Evolutionary conservation across 495 filamentous ascomycete genomes (phyloP).

Genomic region (Melanomma pulvis-pyrius): DNA sequence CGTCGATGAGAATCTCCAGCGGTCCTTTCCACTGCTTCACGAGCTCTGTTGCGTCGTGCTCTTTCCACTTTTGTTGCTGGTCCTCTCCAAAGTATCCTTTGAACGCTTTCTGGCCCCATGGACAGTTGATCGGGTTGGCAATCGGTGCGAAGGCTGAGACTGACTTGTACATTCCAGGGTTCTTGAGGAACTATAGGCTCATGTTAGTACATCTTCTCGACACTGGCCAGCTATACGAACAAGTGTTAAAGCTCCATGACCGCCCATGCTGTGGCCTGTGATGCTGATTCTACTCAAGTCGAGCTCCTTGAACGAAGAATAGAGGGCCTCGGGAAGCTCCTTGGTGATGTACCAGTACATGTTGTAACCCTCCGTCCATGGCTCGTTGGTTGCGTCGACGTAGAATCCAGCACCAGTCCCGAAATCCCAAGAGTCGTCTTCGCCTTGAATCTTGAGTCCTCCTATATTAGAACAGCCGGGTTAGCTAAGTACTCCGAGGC

Average conservation of each 20-base stretch:
- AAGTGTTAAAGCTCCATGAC: conserved; percentile 89
- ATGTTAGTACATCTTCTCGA: conserved; percentile 8
- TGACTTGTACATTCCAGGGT: conserved; percentile 84
- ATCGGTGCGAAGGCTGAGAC: conserved; percentile 93
- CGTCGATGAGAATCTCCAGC: conserved; percentile 79
- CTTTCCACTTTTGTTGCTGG: conserved; percentile 72
- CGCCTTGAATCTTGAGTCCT: conserved; percentile 74
- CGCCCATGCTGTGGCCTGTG: conserved; percentile 94
- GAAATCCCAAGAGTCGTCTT: conserved; percentile 87
- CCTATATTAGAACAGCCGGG: conserved; percentile 42
- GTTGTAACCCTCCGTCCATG: conserved; percentile 74
- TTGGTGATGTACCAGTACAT: conserved; percentile 90
- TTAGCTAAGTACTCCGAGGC: conserved; percentile 2
- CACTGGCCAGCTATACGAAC: conserved; percentile 43
- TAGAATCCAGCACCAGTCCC: conserved; percentile 92
- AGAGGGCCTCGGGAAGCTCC: conserved; percentile 79
- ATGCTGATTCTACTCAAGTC: conserved; percentile 73
- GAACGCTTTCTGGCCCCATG: conserved; percentile 97
- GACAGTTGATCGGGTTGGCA: conserved; percentile 78
- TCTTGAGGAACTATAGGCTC: conserved; percentile 69
- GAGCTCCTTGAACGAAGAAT: conserved; percentile 64
- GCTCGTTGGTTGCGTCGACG: conserved; percentile 78
- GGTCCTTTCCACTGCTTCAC: conserved; percentile 72
- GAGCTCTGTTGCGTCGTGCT: conserved; percentile 91
- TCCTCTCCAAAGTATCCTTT: conserved; percentile 81